phyloP scores from a whole-genome alignment of 2,329 filamentous ascomycete genomes.

The Geosmithia putterillii region DNA sequence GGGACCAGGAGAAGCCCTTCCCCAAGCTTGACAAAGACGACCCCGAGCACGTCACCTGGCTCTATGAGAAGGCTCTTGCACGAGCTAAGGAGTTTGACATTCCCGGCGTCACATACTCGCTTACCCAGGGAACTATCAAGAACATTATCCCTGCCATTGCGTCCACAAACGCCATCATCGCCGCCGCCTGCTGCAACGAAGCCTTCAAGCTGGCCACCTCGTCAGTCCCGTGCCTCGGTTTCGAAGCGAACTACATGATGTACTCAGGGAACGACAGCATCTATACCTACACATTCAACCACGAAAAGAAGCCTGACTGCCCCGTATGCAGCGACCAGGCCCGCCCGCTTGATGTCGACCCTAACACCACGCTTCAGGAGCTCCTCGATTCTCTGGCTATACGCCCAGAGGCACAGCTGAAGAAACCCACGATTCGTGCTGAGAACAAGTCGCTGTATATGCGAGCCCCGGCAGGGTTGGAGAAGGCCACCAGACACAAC shows the following conservation, averaged over 20 bases:
- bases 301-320: slow-evolving; percentile 88
- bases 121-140: slow-evolving; percentile 96
- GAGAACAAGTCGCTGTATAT: slow-evolving; percentile 84
- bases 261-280: slow-evolving; percentile 93
- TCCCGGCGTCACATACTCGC: slow-evolving; percentile 80
- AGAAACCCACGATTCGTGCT: slow-evolving; percentile 74
- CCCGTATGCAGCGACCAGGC: slow-evolving; percentile 83
- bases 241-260: slow-evolving; percentile 94
- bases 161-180: slow-evolving; percentile 93
- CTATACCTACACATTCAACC: slow-evolving; percentile 95
- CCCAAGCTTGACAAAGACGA: slow-evolving; percentile 88
- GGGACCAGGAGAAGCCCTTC: slow-evolving; percentile 78
- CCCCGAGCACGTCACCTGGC: slow-evolving; percentile 93
- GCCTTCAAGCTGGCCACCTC: slow-evolving; percentile 86
- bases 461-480: slow-evolving; percentile 68
- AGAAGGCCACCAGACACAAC: slow-evolving; percentile 76
- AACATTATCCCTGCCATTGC: slow-evolving; percentile 99
- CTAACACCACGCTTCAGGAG: slow-evolving; percentile 62
- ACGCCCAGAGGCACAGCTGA: slow-evolving; percentile 81
- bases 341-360: slow-evolving; percentile 60
- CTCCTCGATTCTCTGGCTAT: slow-evolving; percentile 76
- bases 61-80: slow-evolving; percentile 71
- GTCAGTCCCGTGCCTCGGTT: slow-evolving; percentile 67
- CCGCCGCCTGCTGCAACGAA: slow-evolving; percentile 91
- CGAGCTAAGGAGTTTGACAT: slow-evolving; percentile 87